phyloP scores from a whole-genome alignment of 2,329 filamentous ascomycete genomes.

The Xylaria sp. region DNA sequence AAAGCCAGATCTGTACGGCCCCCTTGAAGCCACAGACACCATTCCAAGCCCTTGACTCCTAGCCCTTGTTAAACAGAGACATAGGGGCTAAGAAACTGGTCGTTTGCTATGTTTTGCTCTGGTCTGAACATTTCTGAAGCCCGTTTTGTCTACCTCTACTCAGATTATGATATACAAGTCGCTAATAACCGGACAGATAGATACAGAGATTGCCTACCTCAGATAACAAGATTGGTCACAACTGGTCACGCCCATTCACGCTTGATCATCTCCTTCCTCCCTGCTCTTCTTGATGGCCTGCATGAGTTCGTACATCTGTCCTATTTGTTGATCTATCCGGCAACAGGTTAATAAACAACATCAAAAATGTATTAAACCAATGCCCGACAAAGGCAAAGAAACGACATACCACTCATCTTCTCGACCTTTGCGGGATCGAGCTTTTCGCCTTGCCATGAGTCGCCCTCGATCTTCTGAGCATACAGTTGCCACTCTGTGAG shows the following conservation, averaged over 20 bases:
- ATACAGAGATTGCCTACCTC: background rate
- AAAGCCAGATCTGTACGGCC: too few relatives aligned
- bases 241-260: constrained; percentile 15
- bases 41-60: too few relatives aligned
- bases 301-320: constrained; percentile 95
- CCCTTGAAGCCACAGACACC: too few relatives aligned
- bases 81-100: background rate
- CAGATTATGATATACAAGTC: background rate
- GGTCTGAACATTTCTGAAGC: background rate
- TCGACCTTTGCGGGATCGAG: constrained; percentile 85
- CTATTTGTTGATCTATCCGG: constrained; percentile 83
- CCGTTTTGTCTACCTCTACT: background rate
- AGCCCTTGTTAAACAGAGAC: too few relatives aligned
- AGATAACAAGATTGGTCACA: background rate
- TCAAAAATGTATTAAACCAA: background rate
- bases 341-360: constrained; percentile 19
- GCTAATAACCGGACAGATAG: background rate
- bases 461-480: constrained; percentile 89
- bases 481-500: constrained; percentile 97
- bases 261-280: constrained; percentile 41
- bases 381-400: background rate
- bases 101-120: background rate
- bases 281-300: constrained; percentile 70
- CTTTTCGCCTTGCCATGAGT: constrained; percentile 84
- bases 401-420: constrained; percentile 87